Base-by-base conservation (phyloP, 257 asterid species). In the Solanum habrochaites region DNA sequence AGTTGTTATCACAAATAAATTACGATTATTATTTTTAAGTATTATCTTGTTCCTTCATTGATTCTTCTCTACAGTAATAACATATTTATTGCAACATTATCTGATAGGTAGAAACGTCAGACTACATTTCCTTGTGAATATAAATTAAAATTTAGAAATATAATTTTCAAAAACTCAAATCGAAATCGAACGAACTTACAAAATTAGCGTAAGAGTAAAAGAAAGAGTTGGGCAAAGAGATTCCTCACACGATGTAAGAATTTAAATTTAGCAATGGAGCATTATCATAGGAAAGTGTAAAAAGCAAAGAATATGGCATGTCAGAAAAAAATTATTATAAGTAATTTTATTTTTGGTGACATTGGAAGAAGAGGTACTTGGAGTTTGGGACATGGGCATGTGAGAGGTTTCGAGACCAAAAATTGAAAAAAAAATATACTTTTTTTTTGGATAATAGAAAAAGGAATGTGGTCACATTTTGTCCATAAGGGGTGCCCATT, bases 391-490 rank as follows among this genome's bases (percentile, higher is more conserved):
- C 92, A 90, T 78, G 35, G 69, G 88, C 96, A 93, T 92, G 98
- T 93, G 92, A 90, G 86, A 90, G 72, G 47, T 82, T 83, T 66
- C 83, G 84, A 88, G 83, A 88, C 74, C 25, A 69, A 86, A 39
- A 85, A 85, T 10, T 60, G 67, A 87, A 72, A 77, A 85, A 72
- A 75, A 42, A 32, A 32, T 3, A 42, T 43, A 37, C 21, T 20
- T 87, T 49, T 75, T 23, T 87, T 77, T 45, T 52, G 90, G 94
- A 91, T 90, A 90, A 88, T 91, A 85, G 89, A 67, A 69, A 52
- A 90, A 88, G 77, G 92, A 88, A 92, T 85, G 93, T 91, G 94
- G 95, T 89, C 94, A 90, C 87, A 73, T 52, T 89, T 89, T 89
- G 92, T 85, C 93, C 93, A 90, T 85, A 80, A 67, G 86, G 85